Percentiles rank a stretch among this genome's conserved stretches.
phyloP scores from a whole-genome alignment of 163 green algal genomes.

The Scenedesmus sp. region DNA sequence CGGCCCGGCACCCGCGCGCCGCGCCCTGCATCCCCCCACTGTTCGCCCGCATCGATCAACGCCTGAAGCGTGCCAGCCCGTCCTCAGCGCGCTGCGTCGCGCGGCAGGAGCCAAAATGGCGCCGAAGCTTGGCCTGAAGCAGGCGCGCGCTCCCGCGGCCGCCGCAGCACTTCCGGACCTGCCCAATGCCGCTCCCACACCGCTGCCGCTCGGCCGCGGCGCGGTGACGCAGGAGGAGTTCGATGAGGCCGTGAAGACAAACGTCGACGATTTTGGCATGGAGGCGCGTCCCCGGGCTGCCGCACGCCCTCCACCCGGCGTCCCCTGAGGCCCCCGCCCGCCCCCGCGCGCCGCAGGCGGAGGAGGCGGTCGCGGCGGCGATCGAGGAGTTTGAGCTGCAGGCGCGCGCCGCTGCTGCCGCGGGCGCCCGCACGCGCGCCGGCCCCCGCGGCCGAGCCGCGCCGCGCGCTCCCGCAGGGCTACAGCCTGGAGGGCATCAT shows the following conservation, averaged over 20 bases:
- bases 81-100: no score
- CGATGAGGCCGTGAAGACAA: conserved; percentile 82
- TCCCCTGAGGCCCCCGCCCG: neutral
- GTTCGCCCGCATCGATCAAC: no score
- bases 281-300: conserved; percentile 51
- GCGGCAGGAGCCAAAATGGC: no score
- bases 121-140: conserved; percentile 8
- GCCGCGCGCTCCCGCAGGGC: conserved; percentile 29
- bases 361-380: conserved; percentile 79
- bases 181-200: no score
- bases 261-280: conserved; percentile 92
- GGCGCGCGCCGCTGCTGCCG: conserved; percentile 15
- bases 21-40: no score
- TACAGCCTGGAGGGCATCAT: conserved; percentile 63
- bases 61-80: no score
- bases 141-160: neutral
- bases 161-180: no score
- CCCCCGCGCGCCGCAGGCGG: conserved; percentile 53
- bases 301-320: neutral
- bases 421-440: neutral
- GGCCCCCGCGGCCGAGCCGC: no score
- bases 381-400: conserved; percentile 82
- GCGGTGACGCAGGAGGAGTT: conserved; percentile 79
- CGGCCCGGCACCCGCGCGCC: no score
- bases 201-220: no score